Conservation (phyloP, 306 rosid genomes). For the Dicorynia guianensis region DNA sequence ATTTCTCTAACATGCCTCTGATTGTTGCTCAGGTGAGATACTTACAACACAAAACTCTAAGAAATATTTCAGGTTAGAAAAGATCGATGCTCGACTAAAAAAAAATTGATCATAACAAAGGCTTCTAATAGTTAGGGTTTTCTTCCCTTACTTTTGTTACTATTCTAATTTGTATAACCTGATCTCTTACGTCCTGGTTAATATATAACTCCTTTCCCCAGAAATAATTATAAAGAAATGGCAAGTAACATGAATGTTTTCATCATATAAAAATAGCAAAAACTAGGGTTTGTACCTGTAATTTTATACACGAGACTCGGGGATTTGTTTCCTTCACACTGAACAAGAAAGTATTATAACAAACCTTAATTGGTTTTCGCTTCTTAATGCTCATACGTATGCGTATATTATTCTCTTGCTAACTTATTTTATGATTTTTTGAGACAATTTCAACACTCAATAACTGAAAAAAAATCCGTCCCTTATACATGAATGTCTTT, state of each 20-base stretch:
- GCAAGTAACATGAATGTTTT: background rate
- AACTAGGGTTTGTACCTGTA: conserved; percentile 38
- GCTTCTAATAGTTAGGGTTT: background rate
- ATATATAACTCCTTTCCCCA: background rate
- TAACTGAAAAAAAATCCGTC: background rate
- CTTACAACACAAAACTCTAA: no score
- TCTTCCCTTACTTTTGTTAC: background rate
- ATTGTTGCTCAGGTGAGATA: conserved; percentile 79
- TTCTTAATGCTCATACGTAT: background rate
- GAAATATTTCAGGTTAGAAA: no score
- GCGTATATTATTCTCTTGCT: background rate
- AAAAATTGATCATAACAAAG: no score
- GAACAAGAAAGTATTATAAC: background rate
- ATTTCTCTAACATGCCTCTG: conserved; percentile 68
- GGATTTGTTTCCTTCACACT: conserved; percentile 27
- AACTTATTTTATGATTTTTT: background rate
- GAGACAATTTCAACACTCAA: background rate
- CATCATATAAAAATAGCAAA: background rate
- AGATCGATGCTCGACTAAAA: no score
- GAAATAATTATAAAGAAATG: conserved; percentile 17
- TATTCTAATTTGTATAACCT: no score
- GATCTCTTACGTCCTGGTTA: background rate
- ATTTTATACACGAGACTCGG: conserved; percentile 24
- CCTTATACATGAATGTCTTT: background rate
- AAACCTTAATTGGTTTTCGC: background rate